Conservation (phyloP, 495 filamentous ascomycete species). For the Penicillium pancosmium region DNA sequence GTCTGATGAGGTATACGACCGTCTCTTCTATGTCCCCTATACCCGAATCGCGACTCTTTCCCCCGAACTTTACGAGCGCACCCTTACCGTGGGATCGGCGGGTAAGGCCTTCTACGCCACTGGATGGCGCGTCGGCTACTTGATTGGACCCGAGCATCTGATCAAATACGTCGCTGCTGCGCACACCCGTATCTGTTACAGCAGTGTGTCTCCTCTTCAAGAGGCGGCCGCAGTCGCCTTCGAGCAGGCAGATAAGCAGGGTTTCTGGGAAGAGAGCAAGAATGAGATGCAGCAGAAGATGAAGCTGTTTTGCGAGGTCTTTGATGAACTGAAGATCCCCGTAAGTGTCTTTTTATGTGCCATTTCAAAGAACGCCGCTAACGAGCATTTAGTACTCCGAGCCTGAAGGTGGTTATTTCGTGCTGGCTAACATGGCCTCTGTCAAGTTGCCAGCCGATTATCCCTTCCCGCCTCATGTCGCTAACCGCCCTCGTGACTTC, state of each 20-base stretch:
- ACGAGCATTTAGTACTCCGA: slow-evolving; percentile 66
- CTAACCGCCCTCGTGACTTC: slow-evolving; percentile 84
- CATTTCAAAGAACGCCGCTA: slow-evolving; percentile 3
- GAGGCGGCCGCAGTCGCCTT: slow-evolving; percentile 97
- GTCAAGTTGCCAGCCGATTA: slow-evolving; percentile 82
- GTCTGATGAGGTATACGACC: slow-evolving; percentile 95
- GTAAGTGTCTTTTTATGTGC: slow-evolving; percentile 33
- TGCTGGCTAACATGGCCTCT: slow-evolving; percentile 86
- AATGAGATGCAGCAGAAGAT: slow-evolving; percentile 90
- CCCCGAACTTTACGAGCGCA: slow-evolving; percentile 81
- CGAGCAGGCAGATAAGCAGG: slow-evolving; percentile 79
- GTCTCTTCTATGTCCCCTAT: slow-evolving; percentile 92
- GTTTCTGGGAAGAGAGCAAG: slow-evolving; percentile 88
- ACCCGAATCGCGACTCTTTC: slow-evolving; percentile 88
- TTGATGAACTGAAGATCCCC: slow-evolving; percentile 84
- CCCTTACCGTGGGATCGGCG: slow-evolving; percentile 89
- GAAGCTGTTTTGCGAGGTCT: slow-evolving; percentile 80
- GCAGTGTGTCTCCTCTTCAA: slow-evolving; percentile 87
- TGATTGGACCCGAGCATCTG: slow-evolving; percentile 85
- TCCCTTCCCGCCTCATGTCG: slow-evolving; percentile 85
- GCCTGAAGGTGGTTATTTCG: slow-evolving; percentile 96
- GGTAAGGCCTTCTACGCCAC: slow-evolving; percentile 99
- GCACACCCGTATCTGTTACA: slow-evolving; percentile 96
- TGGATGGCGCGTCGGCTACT: slow-evolving; percentile 94
- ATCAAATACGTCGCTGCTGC: slow-evolving; percentile 92